Evolutionary conservation across 306 rosid species (phyloP).

Genomic region (Phaseolus lunatus): DNA sequence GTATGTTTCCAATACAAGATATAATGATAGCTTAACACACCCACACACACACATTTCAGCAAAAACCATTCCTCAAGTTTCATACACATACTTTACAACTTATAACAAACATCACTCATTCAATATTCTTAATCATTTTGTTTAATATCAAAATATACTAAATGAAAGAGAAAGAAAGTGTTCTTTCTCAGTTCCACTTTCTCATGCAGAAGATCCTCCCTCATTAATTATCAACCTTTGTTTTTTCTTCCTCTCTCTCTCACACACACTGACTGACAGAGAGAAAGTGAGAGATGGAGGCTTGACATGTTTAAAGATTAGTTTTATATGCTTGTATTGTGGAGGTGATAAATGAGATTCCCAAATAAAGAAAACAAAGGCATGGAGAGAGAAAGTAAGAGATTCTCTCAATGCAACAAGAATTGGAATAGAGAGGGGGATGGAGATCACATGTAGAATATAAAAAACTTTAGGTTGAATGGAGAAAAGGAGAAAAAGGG

Average conservation of each 20-base stretch:
- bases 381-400: slow-evolving; percentile 38
- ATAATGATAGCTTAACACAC: slow-evolving; percentile 65
- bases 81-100: neutral
- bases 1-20: slow-evolving; percentile 84
- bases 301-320: slow-evolving; percentile 77
- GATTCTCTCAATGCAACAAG: slow-evolving; percentile 56
- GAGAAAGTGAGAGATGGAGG: slow-evolving; percentile 57
- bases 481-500: slow-evolving; percentile 27
- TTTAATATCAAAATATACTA: too few relatives aligned
- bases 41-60: slow-evolving; percentile 40
- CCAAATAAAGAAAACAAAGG: slow-evolving; percentile 51
- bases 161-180: slow-evolving; percentile 38
- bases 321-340: slow-evolving; percentile 65
- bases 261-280: slow-evolving; percentile 47
- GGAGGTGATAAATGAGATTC: slow-evolving; percentile 85
- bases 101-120: too few relatives aligned
- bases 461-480: slow-evolving; percentile 57
- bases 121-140: too few relatives aligned
- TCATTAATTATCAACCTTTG: slow-evolving; percentile 46
- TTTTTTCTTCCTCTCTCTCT: slow-evolving; percentile 29
- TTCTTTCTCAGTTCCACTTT: slow-evolving; percentile 46
- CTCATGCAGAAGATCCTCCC: slow-evolving; percentile 54
- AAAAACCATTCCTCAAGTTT: slow-evolving; percentile 37
- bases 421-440: slow-evolving; percentile 40
- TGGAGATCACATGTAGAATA: slow-evolving; percentile 71